Percentiles rank a stretch among this genome's conserved stretches.
Conservation (phyloP, 257 asterid species). For the Scutellaria barbata region DNA sequence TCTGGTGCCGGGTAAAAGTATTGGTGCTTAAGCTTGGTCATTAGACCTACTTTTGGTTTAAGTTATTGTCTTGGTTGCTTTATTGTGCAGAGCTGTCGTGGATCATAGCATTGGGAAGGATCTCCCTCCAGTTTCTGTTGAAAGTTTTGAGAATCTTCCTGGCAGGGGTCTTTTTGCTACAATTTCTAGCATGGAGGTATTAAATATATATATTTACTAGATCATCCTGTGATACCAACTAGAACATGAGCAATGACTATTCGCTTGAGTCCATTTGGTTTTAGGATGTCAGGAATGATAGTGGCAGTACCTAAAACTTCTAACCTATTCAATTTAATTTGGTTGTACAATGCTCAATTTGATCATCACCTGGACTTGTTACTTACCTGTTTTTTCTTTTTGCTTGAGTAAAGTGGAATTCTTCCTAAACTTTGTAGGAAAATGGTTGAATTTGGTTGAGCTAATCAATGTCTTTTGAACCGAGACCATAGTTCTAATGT, state of each 20-base stretch:
- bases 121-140: conserved; percentile 90
- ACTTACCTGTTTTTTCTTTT: conserved; percentile 12
- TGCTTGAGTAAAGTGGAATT: conserved; percentile 13
- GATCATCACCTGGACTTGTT: conserved; percentile 5
- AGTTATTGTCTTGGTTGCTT: conserved; percentile 31
- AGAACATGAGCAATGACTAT: conserved; percentile 7
- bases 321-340: neutral
- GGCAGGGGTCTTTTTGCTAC: conserved; percentile 96
- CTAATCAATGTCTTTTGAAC: conserved; percentile 18
- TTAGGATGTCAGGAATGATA: conserved; percentile 8
- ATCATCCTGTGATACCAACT: conserved; percentile 15
- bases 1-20: neutral
- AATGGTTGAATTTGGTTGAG: conserved; percentile 20
- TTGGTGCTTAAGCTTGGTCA: conserved; percentile 16
- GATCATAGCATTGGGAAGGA: conserved; percentile 94
- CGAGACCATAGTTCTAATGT: neutral
- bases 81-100: conserved; percentile 84
- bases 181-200: conserved; percentile 81
- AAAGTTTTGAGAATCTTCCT: conserved; percentile 89
- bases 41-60: conserved; percentile 9
- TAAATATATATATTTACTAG: conserved; percentile 25
- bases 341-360: neutral
- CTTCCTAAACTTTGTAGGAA: conserved; percentile 11
- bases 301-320: neutral
- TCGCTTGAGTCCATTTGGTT: conserved; percentile 10